Evolutionary conservation across 2,329 filamentous ascomycete genomes (phyloP).

Genomic region (Monilinia fructigena): DNA sequence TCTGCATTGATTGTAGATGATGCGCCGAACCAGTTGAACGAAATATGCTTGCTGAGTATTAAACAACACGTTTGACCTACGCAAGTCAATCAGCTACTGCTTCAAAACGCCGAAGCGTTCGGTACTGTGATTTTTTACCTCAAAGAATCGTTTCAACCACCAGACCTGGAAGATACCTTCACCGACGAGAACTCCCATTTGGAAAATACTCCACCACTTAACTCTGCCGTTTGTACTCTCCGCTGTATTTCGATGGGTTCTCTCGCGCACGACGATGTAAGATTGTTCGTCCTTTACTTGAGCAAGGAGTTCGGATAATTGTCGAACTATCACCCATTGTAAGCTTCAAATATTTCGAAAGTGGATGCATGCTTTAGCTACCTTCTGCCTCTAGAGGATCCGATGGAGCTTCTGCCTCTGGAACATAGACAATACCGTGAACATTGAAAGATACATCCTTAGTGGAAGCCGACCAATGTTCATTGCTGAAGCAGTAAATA

Average conservation of each 20-base stretch:
- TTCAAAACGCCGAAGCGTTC: conserved; percentile 38
- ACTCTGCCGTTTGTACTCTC: conserved; percentile 97
- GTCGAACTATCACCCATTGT: conserved; percentile 59
- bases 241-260: conserved; percentile 95
- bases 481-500: conserved; percentile 98
- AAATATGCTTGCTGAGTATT: conserved; percentile 28
- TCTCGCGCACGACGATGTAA: conserved; percentile 93
- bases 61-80: conserved; percentile 64
- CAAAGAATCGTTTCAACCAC: conserved; percentile 98
- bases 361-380: conserved; percentile 44
- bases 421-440: conserved; percentile 96
- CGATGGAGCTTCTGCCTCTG: conserved; percentile 76
- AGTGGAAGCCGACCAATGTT: conserved; percentile 92
- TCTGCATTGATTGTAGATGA: conserved; percentile 27
- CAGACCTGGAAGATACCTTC: conserved; percentile 98
- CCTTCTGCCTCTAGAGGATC: conserved; percentile 91
- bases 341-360: background rate
- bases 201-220: conserved; percentile 99
- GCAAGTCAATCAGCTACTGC: conserved; percentile 37
- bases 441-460: conserved; percentile 99
- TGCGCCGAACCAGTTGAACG: conserved; percentile 33
- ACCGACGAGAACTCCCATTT: conserved; percentile 81
- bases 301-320: conserved; percentile 78
- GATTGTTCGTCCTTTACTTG: conserved; percentile 97
- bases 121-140: conserved; percentile 53